A percentile compares a stretch with the other conserved stretches of the same genome.
Evolutionary conservation across 1,139 yeast species (phyloP).

Genomic region (Suhomyces taliae): DNA sequence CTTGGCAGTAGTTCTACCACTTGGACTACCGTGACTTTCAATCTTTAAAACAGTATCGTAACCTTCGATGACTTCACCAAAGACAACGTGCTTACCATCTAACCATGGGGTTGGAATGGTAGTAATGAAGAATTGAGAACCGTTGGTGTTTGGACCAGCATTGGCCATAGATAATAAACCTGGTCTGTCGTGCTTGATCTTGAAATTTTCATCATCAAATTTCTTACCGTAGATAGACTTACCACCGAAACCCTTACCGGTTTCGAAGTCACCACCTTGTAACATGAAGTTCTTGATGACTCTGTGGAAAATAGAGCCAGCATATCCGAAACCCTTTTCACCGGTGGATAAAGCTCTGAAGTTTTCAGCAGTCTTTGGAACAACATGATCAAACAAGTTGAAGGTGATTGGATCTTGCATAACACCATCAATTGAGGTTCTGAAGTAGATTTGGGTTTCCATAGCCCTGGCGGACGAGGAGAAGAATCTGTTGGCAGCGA

Average conservation of each 20-base stretch:
- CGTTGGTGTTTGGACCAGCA: constrained; percentile 46
- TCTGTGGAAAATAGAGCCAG: constrained; percentile 61
- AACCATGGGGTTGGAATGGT: constrained; percentile 47
- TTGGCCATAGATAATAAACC: constrained; percentile 46
- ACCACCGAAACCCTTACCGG: constrained; percentile 44
- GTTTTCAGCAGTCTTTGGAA: constrained; percentile 97
- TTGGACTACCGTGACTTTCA: constrained; percentile 33
- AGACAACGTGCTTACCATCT: constrained; percentile 44
- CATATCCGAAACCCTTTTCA: constrained; percentile 95
- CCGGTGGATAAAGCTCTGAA: constrained; percentile 97
- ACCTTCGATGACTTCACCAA: constrained; percentile 45
- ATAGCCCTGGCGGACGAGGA: constrained; percentile 30
- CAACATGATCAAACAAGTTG: constrained; percentile 81
- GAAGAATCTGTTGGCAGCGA: constrained; percentile 27
- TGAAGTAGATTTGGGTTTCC: constrained; percentile 39
- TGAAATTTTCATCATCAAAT: constrained; percentile 41
- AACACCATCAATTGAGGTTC: constrained; percentile 37
- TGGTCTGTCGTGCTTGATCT: constrained; percentile 33
- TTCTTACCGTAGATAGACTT: constrained; percentile 40
- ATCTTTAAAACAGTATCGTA: constrained; percentile 39
- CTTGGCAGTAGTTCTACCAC: constrained; percentile 29
- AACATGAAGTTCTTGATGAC: constrained; percentile 45
- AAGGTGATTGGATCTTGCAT: constrained; percentile 33
- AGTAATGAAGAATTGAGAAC: constrained; percentile 44
- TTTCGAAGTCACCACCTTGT: constrained; percentile 46